Conservation (phyloP, 2,329 filamentous ascomycete species). For the Exophiala oligosperma region DNA sequence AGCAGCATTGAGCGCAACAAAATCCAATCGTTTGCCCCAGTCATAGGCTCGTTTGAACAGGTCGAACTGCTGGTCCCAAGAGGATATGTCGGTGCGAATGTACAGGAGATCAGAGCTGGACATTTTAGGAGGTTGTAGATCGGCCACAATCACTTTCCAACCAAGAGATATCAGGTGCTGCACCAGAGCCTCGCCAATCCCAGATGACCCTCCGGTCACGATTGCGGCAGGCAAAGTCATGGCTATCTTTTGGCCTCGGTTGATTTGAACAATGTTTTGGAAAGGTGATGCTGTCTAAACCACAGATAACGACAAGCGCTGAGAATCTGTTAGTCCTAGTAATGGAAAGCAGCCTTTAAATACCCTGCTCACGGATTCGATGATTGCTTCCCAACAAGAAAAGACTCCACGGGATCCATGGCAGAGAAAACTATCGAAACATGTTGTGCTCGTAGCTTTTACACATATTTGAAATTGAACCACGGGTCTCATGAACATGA, state of each 20-base stretch:
- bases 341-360: too few relatives aligned
- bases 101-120: background rate
- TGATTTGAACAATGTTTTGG: too few relatives aligned
- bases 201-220: conserved; percentile 32
- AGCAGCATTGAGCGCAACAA: conserved; percentile 16
- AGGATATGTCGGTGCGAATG: conserved; percentile 13
- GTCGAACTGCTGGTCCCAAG: conserved; percentile 11
- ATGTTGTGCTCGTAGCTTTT: too few relatives aligned
- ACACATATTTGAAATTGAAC: too few relatives aligned
- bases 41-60: conserved; percentile 14
- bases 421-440: too few relatives aligned
- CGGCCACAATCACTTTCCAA: conserved; percentile 14
- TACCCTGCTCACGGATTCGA: too few relatives aligned
- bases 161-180: conserved; percentile 9
- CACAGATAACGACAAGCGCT: too few relatives aligned
- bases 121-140: conserved; percentile 5
- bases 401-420: too few relatives aligned
- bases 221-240: conserved; percentile 21
- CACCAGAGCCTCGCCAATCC: conserved; percentile 26
- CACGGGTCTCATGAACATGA: too few relatives aligned
- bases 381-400: too few relatives aligned
- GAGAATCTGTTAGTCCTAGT: too few relatives aligned
- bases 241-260: background rate
- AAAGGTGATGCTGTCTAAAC: too few relatives aligned
- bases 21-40: conserved; percentile 11